Conservation (phyloP, 352 stramenopile species). For the Phytopythium aichiense region DNA sequence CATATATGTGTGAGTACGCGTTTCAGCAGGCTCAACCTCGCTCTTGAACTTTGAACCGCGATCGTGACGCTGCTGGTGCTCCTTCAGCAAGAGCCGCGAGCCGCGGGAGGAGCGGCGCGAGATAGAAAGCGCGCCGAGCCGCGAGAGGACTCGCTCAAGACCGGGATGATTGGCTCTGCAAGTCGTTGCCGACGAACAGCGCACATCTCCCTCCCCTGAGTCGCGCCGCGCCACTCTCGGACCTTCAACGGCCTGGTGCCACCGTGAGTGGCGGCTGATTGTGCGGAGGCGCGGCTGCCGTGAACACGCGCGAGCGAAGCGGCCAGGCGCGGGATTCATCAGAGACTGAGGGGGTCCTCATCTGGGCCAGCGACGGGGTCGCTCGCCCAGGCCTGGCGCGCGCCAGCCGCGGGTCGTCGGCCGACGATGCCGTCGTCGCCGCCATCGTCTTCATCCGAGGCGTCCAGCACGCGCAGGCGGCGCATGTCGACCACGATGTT, state of each 20-base stretch:
- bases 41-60: slow-evolving; percentile 10
- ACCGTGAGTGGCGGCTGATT: background rate
- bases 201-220: background rate
- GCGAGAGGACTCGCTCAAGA: too few species aligned
- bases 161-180: background rate
- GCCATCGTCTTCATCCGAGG: background rate
- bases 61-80: slow-evolving; percentile 6
- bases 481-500: slow-evolving; percentile 47
- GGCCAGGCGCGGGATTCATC: background rate
- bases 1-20: slow-evolving; percentile 1
- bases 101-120: background rate
- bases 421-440: background rate
- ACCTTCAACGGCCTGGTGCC: background rate
- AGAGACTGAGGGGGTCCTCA: background rate
- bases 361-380: background rate
- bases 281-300: background rate
- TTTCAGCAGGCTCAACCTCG: background rate
- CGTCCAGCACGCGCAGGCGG: slow-evolving; percentile 20
- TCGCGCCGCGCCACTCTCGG: slow-evolving; percentile 2
- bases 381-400: background rate
- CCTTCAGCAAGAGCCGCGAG: background rate
- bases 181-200: background rate
- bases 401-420: background rate
- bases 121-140: background rate
- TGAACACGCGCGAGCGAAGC: background rate